Evolutionary conservation across 2,329 filamentous ascomycete genomes (phyloP), one percentile per base, ranked within the genome.

Genomic region (Verruconis gallopava): DNA sequence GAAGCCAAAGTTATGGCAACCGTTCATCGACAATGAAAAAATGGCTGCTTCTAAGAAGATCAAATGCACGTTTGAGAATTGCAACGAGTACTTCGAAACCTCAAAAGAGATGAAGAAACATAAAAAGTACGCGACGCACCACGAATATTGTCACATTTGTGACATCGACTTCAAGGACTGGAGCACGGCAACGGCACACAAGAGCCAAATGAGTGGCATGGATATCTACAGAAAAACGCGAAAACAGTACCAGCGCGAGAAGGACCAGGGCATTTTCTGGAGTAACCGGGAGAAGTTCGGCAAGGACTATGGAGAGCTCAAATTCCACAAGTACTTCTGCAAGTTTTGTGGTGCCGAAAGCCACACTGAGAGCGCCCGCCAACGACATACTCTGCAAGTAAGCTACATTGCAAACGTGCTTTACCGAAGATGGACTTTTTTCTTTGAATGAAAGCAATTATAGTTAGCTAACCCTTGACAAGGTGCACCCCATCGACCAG

Each of bases 261-360:
- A 36, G n/a, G 25, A 30, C 6, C 9, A 30, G 6, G 25, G 25
- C 25, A 9, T n/a, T 9, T 30, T 30, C 25, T 30, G 25, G 25
- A 30, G n/a, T 58, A 1, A 9, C 13, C 6, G 9, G 15, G 33
- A 36, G 33, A 19, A n/a, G 13, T 14, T 36, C 6, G 9, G 18
- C 11, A 6, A 9, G 6, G 12, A 36, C 6, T 36, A 36, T 15
- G 33, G 33, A 6, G 18, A 36, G 33, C 33, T 36, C 13, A 42
- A 37, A 19, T 33, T 42, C 21, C 40, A 42, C 21, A 36, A 21
- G 30, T 42, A 36, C 33, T 20, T 65, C 39, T 79, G 75, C 52
- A 67, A 71, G 11, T 60, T 74, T 33, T 78, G 75, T 41, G 70
- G 68, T 11, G 53, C 64, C 5, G 72, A 77, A 33, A 77, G 75